Conservation (phyloP, 2,329 filamentous ascomycete genomes). For the Fusarium liriodendri region DNA sequence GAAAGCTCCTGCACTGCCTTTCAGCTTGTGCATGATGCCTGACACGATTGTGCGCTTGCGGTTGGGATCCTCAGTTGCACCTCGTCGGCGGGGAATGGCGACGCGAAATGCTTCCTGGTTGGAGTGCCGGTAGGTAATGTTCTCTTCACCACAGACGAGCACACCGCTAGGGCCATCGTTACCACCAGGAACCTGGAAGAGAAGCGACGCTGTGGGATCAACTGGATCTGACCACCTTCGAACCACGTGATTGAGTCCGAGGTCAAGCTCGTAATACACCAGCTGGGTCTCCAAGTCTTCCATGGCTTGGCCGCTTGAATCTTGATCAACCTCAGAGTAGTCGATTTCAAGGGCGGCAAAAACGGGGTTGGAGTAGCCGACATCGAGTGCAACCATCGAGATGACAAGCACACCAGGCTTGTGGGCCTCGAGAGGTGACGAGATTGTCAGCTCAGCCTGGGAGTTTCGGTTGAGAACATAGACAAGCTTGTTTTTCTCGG, state of each 20-base stretch:
- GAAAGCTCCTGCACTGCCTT: constrained; percentile 83
- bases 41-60: constrained; percentile 88
- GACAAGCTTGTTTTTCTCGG: constrained; percentile 99
- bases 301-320: constrained; percentile 85
- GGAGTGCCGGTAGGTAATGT: constrained; percentile 95
- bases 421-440: constrained; percentile 95
- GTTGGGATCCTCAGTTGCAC: constrained; percentile 90
- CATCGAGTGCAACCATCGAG: constrained; percentile 87
- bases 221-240: constrained; percentile 96
- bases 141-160: constrained; percentile 93
- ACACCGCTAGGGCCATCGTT: constrained; percentile 95
- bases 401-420: constrained; percentile 92
- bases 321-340: constrained; percentile 90
- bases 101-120: constrained; percentile 92
- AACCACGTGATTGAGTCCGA: constrained; percentile 97
- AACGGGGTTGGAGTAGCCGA: constrained; percentile 96
- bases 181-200: constrained; percentile 96
- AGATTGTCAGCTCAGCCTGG: constrained; percentile 95
- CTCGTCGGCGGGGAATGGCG: constrained; percentile 86
- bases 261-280: constrained; percentile 97
- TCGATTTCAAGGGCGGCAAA: constrained; percentile 96
- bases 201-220: constrained; percentile 85
- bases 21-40: constrained; percentile 97
- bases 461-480: constrained; percentile 97
- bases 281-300: constrained; percentile 88